phyloP scores from a whole-genome alignment of 176 grass and related monocot genomes.

The Hyparrhenia diplandra region DNA sequence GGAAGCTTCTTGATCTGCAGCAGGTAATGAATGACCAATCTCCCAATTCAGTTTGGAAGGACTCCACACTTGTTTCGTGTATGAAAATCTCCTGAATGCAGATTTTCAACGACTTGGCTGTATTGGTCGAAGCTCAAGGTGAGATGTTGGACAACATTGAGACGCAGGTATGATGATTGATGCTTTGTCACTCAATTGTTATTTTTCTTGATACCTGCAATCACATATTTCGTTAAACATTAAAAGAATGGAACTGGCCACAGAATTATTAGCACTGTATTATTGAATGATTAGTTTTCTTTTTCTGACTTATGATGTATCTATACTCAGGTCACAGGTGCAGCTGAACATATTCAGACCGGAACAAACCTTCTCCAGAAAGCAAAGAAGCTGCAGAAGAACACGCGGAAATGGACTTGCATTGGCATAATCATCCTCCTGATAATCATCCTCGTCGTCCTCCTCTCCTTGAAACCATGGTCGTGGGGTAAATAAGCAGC shows the following conservation, averaged over 20 bases:
- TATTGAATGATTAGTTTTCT: background rate
- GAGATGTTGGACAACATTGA: conserved; percentile 77
- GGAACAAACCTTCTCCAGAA: conserved; percentile 53
- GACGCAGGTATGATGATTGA: conserved; percentile 37
- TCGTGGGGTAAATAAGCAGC: conserved; percentile 36
- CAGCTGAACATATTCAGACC: conserved; percentile 41
- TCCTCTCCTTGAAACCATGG: conserved; percentile 60
- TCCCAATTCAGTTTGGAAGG: background rate
- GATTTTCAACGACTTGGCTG: conserved; percentile 78
- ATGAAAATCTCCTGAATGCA: conserved; percentile 8
- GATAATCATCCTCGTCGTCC: conserved; percentile 37
- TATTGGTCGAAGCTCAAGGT: conserved; percentile 71
- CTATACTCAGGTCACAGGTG: conserved; percentile 58
- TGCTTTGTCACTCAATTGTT: background rate
- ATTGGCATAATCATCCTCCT: conserved; percentile 61
- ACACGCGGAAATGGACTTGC: conserved; percentile 73
- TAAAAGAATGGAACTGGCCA: too few species aligned
- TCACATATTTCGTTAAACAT: background rate
- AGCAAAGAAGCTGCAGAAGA: conserved; percentile 62
- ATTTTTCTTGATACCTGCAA: background rate
- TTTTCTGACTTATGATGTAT: conserved; percentile 16
- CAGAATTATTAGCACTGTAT: background rate
- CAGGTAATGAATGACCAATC: conserved; percentile 44
- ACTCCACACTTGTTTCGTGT: background rate
- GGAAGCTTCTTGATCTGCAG: conserved; percentile 70